phyloP scores from a whole-genome alignment of 257 asterid genomes.

The Solanum bulbocastanum region DNA sequence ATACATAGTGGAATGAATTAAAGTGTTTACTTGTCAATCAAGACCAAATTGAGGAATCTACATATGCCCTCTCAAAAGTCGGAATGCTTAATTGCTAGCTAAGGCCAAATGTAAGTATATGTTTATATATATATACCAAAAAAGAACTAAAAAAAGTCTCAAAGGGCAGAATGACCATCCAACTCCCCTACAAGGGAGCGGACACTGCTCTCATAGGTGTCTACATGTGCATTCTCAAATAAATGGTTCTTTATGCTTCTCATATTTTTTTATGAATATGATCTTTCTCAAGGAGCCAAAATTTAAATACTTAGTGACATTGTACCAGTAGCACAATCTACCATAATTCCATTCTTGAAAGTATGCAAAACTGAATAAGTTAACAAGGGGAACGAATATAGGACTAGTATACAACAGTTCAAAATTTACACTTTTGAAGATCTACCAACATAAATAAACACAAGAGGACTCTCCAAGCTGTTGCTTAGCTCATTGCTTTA shows the following conservation, averaged over 20 bases:
- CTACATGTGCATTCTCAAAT: background rate
- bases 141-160: background rate
- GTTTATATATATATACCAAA: background rate
- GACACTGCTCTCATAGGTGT: background rate
- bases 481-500: background rate
- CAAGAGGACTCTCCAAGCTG: background rate
- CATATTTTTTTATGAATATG: background rate
- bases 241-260: too few species aligned
- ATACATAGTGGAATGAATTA: background rate
- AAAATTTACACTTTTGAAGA: background rate
- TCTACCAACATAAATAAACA: background rate
- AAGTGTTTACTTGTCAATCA: background rate
- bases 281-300: background rate
- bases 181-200: background rate
- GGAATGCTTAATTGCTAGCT: background rate
- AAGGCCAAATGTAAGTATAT: background rate
- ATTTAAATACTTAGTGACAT: background rate
- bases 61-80: background rate
- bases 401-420: background rate
- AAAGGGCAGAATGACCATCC: background rate
- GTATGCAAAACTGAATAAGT: background rate
- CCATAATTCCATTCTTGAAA: background rate
- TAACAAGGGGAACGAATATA: background rate
- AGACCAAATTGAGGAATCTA: background rate
- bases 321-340: background rate